Evolutionary conservation across 345 rosid species (phyloP).

Genomic region (Populus ilicifolia): DNA sequence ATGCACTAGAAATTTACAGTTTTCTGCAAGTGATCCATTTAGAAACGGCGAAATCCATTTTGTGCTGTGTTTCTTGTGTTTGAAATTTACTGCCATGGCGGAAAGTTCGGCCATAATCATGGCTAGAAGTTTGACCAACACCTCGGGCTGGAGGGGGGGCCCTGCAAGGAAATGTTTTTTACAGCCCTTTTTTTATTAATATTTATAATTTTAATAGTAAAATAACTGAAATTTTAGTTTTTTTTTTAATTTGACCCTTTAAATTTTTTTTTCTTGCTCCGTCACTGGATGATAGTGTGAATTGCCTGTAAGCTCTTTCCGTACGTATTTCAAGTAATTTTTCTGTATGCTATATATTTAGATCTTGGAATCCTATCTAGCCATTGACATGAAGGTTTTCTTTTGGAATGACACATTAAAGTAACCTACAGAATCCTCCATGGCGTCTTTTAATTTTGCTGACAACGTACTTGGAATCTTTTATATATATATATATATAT

Average conservation of each 20-base stretch:
- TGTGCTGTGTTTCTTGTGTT: background rate
- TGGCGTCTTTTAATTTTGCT: too few species aligned
- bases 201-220: too few species aligned
- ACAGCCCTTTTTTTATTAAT: too few species aligned
- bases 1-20: background rate
- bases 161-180: too few species aligned
- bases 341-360: background rate
- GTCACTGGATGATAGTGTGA: too few species aligned
- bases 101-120: background rate
- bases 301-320: background rate
- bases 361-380: background rate
- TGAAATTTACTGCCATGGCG: background rate
- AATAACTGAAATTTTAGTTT: too few species aligned
- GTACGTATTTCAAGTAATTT: background rate
- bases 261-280: too few species aligned
- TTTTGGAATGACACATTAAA: background rate
- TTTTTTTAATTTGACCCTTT: too few species aligned
- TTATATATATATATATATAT: too few species aligned
- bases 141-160: background rate
- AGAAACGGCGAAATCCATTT: background rate
- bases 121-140: background rate
- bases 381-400: background rate
- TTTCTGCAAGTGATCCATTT: background rate
- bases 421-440: background rate
- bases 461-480: too few species aligned